These are phyloP conservation scores for Nothophaeocryptopus gaeumannii DNA, from an alignment of 2,329 filamentous ascomycete species.

Conservation along the genomic window DNA sequence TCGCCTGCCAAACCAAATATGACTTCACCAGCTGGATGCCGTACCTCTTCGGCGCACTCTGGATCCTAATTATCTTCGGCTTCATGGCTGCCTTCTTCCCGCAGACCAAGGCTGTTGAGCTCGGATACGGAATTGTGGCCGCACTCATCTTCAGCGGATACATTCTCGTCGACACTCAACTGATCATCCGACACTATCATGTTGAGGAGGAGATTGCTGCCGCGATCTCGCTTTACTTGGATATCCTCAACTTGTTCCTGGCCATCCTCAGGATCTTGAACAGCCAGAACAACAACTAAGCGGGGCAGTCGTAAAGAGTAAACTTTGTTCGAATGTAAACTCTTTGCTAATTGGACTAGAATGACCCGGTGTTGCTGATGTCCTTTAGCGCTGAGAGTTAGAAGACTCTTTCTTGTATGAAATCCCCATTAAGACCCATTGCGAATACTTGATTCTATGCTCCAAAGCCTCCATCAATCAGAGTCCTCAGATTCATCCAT, in stretches of 20 bases:
- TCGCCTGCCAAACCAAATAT: conserved; percentile 96
- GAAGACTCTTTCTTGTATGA: no score
- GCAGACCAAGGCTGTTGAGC: conserved; percentile 73
- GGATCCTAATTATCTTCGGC: conserved; percentile 86
- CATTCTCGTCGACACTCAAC: conserved; percentile 92
- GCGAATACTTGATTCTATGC: no score
- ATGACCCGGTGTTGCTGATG: no score
- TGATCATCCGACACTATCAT: conserved; percentile 93
- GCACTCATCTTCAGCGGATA: conserved; percentile 92
- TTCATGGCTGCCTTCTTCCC: conserved; percentile 92
- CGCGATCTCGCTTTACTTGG: conserved; percentile 80
- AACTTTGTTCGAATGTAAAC: no score
- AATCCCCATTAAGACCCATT: no score
- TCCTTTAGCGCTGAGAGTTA: no score
- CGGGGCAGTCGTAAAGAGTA: background rate
- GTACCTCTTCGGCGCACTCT: conserved; percentile 85
- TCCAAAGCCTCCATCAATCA: no score
- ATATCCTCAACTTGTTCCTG: conserved; percentile 74
- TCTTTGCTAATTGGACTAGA: no score
- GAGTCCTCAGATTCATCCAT: no score
- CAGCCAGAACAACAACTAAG: conserved; percentile 87
- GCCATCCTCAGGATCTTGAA: conserved; percentile 94
- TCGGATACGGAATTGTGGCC: conserved; percentile 76
- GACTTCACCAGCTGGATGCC: conserved; percentile 98
- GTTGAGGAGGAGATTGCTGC: conserved; percentile 59